Percentiles rank a stretch among this genome's conserved stretches.
Evolutionary conservation across 139 green algal species (phyloP).

Genomic region (Chlamydomonas incerta): DNA sequence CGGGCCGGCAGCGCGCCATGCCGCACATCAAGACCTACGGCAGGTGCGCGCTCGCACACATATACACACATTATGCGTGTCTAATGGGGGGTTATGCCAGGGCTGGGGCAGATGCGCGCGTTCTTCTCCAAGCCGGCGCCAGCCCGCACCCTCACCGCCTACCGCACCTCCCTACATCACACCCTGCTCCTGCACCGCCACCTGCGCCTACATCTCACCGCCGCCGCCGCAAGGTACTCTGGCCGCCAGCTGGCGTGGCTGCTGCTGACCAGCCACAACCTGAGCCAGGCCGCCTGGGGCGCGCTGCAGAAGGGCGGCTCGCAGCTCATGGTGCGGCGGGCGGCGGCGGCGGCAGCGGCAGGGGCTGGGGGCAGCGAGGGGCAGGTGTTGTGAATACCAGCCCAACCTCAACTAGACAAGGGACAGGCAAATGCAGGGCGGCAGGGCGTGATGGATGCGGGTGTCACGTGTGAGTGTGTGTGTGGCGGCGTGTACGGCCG

Average conservation of each 20-base stretch:
- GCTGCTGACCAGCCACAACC: conserved; percentile 79
- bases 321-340: conserved; percentile 54
- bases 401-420: too few species aligned
- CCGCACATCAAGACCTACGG: conserved; percentile 88
- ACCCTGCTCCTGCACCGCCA: too few species aligned
- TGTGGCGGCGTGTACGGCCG: background rate
- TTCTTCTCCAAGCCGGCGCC: background rate
- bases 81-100: background rate
- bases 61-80: too few species aligned
- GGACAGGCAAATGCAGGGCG: too few species aligned
- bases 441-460: too few species aligned
- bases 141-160: background rate
- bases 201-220: background rate
- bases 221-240: background rate
- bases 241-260: conserved; percentile 73
- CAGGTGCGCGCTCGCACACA: background rate
- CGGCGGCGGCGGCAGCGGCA: background rate
- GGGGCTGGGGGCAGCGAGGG: background rate
- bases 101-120: background rate
- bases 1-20: conserved; percentile 75
- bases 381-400: background rate
- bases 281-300: conserved; percentile 91
- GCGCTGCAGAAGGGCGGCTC: conserved; percentile 73
- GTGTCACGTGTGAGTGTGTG: background rate
- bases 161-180: background rate